Conservation (phyloP, 805 yeast species). For the Ogataea ganodermae region DNA sequence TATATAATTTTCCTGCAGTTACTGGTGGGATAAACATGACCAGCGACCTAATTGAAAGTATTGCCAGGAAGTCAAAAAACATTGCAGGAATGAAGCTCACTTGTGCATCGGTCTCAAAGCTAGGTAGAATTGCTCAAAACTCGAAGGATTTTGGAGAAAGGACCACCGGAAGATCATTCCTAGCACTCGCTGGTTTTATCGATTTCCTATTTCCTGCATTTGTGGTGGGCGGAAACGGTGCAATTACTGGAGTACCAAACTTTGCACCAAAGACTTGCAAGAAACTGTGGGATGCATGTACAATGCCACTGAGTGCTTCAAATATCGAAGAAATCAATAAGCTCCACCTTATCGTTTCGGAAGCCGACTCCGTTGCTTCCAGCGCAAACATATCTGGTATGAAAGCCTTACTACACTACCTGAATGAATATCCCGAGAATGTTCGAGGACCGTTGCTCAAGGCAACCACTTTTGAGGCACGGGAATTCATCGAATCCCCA, state of each 20-base stretch:
- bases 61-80: conserved; percentile 13
- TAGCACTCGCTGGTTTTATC: conserved; percentile 20
- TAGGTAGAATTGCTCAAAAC: conserved; percentile 19
- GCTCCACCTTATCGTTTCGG: conserved; percentile 16
- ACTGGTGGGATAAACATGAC: conserved; percentile 34
- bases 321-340: conserved; percentile 11
- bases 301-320: conserved; percentile 6
- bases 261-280: conserved; percentile 23
- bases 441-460: conserved; percentile 20
- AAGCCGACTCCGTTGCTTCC: conserved; percentile 21
- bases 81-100: conserved; percentile 20
- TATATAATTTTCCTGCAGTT: conserved; percentile 42
- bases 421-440: conserved; percentile 11
- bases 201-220: conserved; percentile 21
- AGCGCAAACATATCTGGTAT: conserved; percentile 20
- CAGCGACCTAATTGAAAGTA: conserved; percentile 16
- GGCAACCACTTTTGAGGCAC: conserved; percentile 1
- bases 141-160: conserved; percentile 5
- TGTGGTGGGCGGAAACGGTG: conserved; percentile 19
- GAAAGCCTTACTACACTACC: conserved; percentile 14
- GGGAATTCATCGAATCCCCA: background rate
- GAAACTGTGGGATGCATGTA: conserved; percentile 16
- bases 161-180: conserved; percentile 14
- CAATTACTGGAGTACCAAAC: conserved; percentile 23
- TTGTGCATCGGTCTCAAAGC: conserved; percentile 20